Evolutionary conservation across 2,329 filamentous ascomycete species (phyloP).

Genomic region (Onygenales sp.): DNA sequence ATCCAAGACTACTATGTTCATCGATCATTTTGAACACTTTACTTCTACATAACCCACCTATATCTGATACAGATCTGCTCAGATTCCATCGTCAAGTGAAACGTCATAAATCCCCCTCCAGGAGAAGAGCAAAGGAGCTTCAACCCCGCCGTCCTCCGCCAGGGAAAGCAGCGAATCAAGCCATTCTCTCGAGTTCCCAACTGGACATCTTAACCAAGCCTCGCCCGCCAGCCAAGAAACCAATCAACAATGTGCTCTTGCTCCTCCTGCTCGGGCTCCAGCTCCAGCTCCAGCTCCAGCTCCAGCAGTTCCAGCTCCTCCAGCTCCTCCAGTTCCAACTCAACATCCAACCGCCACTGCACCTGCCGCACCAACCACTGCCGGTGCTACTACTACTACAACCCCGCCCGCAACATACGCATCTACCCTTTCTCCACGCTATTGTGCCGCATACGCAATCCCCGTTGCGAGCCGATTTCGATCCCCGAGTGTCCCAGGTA

Average conservation of each 20-base stretch:
- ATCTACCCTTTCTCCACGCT: neutral
- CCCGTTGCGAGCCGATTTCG: neutral
- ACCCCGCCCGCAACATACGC: neutral
- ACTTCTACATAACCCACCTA: too few relatives aligned
- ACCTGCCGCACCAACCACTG: neutral
- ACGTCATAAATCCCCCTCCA: too few relatives aligned
- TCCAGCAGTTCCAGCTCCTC: constrained; percentile 5
- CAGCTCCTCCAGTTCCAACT: neutral
- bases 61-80: too few relatives aligned
- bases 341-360: neutral
- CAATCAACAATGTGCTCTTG: neutral
- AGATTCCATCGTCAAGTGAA: too few relatives aligned
- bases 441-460: neutral
- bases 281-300: constrained; percentile 5
- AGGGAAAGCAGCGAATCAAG: too few relatives aligned
- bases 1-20: too few relatives aligned
- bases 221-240: too few relatives aligned
- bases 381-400: neutral
- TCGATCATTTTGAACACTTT: too few relatives aligned
- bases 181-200: too few relatives aligned
- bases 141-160: too few relatives aligned
- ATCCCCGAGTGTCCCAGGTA: neutral
- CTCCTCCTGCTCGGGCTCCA: neutral
- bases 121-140: too few relatives aligned
- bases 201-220: too few relatives aligned